phyloP scores from a whole-genome alignment of 78 protist genomes.

The Speleostelium caveatum region DNA sequence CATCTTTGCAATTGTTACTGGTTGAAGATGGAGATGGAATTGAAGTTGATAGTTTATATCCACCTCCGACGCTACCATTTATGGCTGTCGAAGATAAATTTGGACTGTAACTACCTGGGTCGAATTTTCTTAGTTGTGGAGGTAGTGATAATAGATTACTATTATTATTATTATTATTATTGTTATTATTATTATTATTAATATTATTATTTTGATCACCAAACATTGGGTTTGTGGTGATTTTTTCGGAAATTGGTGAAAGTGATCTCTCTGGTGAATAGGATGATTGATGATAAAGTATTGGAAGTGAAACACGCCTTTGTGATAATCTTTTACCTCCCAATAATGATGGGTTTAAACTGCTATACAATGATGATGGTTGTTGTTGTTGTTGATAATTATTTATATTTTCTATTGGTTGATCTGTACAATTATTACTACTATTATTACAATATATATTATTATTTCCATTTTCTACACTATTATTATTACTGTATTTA shows the following conservation, averaged over 20 bases:
- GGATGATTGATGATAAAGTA: conserved; percentile 2
- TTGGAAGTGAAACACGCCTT: conserved; percentile 59
- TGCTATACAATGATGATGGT: conserved; percentile 1
- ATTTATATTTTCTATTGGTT: not conserved
- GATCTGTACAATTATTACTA: conserved; percentile 12
- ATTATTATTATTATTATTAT: conserved; percentile 1
- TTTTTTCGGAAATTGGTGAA: conserved; percentile 46
- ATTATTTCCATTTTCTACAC: not conserved
- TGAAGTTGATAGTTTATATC: no score
- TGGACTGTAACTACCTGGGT: no score
- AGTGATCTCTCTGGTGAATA: conserved; percentile 51
- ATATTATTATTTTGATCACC: not conserved
- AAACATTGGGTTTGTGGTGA: not conserved
- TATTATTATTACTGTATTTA: not conserved
- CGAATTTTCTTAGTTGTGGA: not conserved
- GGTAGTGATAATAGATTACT: not conserved
- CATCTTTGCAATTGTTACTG: no score
- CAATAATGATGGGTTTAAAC: not conserved
- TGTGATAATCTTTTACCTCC: conserved; percentile 18
- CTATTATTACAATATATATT: not conserved
- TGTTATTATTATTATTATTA: not conserved
- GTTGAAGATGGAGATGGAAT: no score
- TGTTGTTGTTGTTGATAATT: not conserved
- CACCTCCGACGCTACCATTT: no score
- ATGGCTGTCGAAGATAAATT: no score